Base-by-base conservation (phyloP, 2,329 filamentous ascomycete species). In the Fusarium bulbicola region DNA sequence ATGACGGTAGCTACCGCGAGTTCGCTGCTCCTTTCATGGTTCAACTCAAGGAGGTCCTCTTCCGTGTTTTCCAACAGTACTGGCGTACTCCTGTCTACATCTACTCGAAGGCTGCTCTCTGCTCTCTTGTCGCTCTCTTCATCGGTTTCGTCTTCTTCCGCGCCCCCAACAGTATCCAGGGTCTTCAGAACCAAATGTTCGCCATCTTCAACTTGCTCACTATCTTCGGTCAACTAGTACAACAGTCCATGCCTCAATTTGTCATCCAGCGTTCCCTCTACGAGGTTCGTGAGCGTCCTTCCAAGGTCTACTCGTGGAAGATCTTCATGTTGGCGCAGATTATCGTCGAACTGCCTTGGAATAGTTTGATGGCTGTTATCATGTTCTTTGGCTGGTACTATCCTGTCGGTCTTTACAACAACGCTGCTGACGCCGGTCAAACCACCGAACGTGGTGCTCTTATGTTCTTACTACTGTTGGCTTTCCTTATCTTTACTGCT, bases 71-170 rank as follows among this genome's bases (percentile, higher is more conserved):
- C 85, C 89, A 95, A 79, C 94, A 97, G 81, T 97, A 96, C 87
- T 97, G 95, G 94, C 92, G 95, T 68, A 95, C 92, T 1, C 95
- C 95, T 0, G 88, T 91, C 10, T 97, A 97, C 85, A 95, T 97
- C 81, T 97, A 95, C 85, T 92, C 93, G 77, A 97, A 97, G 86
- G 80, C 87, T 1, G 84, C 87, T 4, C 90, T 97, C 24, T 94
- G 91, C 79, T 83, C 88, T 30, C 82, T 91, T 21, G 84, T 88
- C 39, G 84, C 91, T 8, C 86, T 97, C 18, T 97, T 95, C 81
- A 93, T 96, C 77, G 94, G 93, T 36, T 94, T 95, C 81, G 91
- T 92, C 59, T 95, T 96, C 83, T 93, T 89, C 86, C 87, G 90
- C 45, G 90, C 92, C 2, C 89, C 90, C 36, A 91, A 91, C 82